Conservation (phyloP, 1,139 yeast species). For the Candida sanyaensis region DNA sequence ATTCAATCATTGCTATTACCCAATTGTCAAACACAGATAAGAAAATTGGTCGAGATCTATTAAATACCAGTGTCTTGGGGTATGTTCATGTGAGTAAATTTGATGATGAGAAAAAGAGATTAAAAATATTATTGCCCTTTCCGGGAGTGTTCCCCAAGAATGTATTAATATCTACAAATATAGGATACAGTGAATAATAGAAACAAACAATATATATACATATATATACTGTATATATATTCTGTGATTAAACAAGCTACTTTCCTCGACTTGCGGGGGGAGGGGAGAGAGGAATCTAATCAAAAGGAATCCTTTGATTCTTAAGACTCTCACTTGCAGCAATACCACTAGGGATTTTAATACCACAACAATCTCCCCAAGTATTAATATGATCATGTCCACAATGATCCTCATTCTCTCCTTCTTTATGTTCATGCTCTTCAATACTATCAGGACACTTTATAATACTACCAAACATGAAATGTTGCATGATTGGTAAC, state of each 20-base stretch:
- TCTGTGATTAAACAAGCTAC: too few species aligned
- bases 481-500: constrained; percentile 92
- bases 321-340: constrained; percentile 73
- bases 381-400: constrained; percentile 46
- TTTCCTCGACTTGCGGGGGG: too few species aligned
- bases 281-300: constrained; percentile 38
- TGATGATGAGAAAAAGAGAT: constrained; percentile 67
- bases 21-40: constrained; percentile 47
- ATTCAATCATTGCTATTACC: constrained; percentile 72
- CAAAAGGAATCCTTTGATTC: constrained; percentile 61
- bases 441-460: constrained; percentile 72
- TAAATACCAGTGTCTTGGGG: constrained; percentile 67
- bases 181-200: constrained; percentile 32
- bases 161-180: constrained; percentile 29
- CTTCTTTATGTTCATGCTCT: constrained; percentile 22
- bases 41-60: constrained; percentile 52
- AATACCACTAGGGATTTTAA: constrained; percentile 91
- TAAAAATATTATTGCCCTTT: constrained; percentile 79
- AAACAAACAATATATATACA: not conserved
- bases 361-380: constrained; percentile 99
- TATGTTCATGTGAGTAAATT: constrained; percentile 52
- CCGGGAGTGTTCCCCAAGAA: constrained; percentile 79
- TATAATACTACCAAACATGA: constrained; percentile 72
- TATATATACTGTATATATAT: too few species aligned
- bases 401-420: constrained; percentile 27